phyloP scores from a whole-genome alignment of 2,329 filamentous ascomycete species.

The Emergomyces africanus region DNA sequence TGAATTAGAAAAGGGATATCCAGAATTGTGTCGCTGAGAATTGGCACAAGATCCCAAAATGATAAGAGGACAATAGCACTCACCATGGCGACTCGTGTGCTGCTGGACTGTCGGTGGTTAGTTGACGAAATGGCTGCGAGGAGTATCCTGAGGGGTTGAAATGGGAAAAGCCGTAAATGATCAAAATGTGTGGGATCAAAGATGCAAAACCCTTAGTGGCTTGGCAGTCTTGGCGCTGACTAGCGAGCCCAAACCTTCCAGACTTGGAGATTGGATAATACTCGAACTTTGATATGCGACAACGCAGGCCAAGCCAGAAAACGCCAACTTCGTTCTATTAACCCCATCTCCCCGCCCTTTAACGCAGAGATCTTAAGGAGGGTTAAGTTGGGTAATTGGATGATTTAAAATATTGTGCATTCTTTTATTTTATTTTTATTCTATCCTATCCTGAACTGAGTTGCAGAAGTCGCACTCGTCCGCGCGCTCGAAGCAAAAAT shows the following conservation, averaged over 20 bases:
- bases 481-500: conserved; percentile 37
- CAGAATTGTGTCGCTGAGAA: background rate
- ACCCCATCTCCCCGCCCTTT: background rate
- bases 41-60: conserved; percentile 10
- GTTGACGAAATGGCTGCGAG: conserved; percentile 1
- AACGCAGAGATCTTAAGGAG: background rate
- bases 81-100: conserved; percentile 38
- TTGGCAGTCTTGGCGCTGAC: conserved; percentile 25
- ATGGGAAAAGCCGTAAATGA: background rate
- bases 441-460: background rate
- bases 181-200: conserved; percentile 17
- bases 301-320: background rate
- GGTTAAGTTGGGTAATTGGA: background rate
- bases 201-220: conserved; percentile 23
- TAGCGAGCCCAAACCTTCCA: conserved; percentile 14
- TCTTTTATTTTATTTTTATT: background rate
- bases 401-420: background rate
- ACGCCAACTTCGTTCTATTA: background rate
- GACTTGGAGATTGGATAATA: too few relatives aligned
- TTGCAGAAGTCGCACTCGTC: conserved; percentile 34
- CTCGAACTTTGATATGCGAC: too few relatives aligned
- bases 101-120: conserved; percentile 23
- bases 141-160: background rate
- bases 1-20: conserved; percentile 10
- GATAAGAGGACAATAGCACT: conserved; percentile 14